phyloP scores from a whole-genome alignment of 2,329 filamentous ascomycete genomes.

The Rhytidhysteron rufulum region DNA sequence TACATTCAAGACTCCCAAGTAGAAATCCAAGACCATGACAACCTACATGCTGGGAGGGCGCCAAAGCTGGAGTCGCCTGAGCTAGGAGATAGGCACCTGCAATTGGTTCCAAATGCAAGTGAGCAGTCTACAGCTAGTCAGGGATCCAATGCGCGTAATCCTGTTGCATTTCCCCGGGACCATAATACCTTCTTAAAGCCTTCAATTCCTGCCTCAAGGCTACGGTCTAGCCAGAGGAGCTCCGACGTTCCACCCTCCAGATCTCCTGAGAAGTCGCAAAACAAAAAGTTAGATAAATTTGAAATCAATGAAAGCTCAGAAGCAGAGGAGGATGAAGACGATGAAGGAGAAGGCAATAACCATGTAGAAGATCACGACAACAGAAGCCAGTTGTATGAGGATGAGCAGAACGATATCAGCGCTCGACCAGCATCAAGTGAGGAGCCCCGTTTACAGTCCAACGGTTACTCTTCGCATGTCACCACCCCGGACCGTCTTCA shows the following conservation, averaged over 20 bases:
- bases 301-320: neutral
- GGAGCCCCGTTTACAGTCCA: constrained; percentile 5
- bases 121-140: neutral
- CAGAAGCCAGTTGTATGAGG: neutral
- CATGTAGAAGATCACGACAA: neutral
- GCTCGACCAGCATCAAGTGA: constrained; percentile 9
- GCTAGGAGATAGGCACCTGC: constrained; percentile 8
- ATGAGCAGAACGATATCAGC: constrained; percentile 5
- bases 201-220: constrained; percentile 5
- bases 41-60: constrained; percentile 9
- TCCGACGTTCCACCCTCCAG: neutral
- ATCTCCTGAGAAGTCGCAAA: neutral
- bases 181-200: constrained; percentile 6
- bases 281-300: neutral
- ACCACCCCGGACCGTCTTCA: constrained; percentile 1
- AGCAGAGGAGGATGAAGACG: constrained; percentile 3
- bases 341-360: neutral
- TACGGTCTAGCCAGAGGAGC: neutral
- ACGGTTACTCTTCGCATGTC: neutral
- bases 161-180: neutral
- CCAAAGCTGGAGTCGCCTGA: constrained; percentile 27
- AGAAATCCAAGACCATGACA: constrained; percentile 11
- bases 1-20: constrained; percentile 11
- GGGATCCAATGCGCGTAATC: neutral
- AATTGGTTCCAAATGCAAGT: constrained; percentile 4